These are phyloP conservation scores for Lophiostoma macrostomum DNA, from an alignment of 495 filamentous ascomycete species.

Conservation along the genomic window DNA sequence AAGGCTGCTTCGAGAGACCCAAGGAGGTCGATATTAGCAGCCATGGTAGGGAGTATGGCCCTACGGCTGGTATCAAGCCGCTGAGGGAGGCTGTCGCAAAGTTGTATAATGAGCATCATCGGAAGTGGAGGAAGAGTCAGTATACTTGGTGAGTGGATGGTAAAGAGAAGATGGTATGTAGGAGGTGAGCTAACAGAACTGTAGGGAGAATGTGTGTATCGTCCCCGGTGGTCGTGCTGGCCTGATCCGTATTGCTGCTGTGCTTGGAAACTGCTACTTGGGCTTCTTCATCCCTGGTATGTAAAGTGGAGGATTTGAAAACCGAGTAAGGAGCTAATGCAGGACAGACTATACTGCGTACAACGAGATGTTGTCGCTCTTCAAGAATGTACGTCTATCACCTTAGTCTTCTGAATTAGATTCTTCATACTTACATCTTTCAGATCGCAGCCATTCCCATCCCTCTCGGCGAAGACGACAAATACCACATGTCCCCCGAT, in stretches of 20 bases:
- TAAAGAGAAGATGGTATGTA: background rate
- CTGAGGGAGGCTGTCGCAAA: slow-evolving; percentile 85
- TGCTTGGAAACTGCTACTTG: slow-evolving; percentile 86
- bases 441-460: slow-evolving; percentile 89
- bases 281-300: slow-evolving; percentile 45
- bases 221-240: slow-evolving; percentile 92
- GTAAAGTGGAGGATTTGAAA: background rate
- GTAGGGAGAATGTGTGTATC: slow-evolving; percentile 87
- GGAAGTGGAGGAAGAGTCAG: slow-evolving; percentile 79
- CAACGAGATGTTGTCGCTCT: slow-evolving; percentile 92
- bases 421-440: background rate
- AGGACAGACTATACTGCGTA: slow-evolving; percentile 70
- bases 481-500: slow-evolving; percentile 86
- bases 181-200: background rate
- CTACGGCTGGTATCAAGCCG: slow-evolving; percentile 89
- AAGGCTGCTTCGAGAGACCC: slow-evolving; percentile 84
- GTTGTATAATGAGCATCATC: slow-evolving; percentile 90
- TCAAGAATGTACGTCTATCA: slow-evolving; percentile 65
- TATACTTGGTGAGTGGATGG: slow-evolving; percentile 69
- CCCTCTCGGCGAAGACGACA: slow-evolving; percentile 75
- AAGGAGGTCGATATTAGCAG: slow-evolving; percentile 73
- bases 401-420: background rate
- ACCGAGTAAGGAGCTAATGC: background rate
- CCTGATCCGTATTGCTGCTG: slow-evolving; percentile 89
- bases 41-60: slow-evolving; percentile 82